Conservation (phyloP, 83 land plant species). For the Picea mariana region DNA sequence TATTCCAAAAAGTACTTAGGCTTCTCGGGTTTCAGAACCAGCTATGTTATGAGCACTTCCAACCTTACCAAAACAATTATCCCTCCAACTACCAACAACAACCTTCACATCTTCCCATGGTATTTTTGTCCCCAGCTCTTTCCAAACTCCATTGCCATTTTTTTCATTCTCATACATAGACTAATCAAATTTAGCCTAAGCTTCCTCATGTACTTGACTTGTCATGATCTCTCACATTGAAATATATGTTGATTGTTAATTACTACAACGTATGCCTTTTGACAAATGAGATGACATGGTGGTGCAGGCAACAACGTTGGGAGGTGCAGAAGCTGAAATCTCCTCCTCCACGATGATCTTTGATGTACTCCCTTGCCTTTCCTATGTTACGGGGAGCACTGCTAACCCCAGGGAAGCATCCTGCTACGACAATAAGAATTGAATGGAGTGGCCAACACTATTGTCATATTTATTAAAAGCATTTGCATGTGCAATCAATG, state of each 20-base stretch:
- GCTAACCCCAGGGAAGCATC: constrained; percentile 13
- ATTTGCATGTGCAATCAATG: too few species aligned
- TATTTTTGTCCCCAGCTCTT: too few species aligned
- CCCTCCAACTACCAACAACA: background rate
- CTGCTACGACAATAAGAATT: constrained; percentile 31
- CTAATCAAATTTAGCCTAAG: too few species aligned
- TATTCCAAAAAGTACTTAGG: constrained; percentile 31
- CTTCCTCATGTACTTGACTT: too few species aligned
- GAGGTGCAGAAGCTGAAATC: background rate
- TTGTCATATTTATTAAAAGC: background rate
- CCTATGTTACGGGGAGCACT: constrained; percentile 17
- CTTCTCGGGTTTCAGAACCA: constrained; percentile 21
- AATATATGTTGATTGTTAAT: too few species aligned
- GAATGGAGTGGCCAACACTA: constrained; percentile 22
- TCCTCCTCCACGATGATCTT: constrained; percentile 7
- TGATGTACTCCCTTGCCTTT: constrained; percentile 18
- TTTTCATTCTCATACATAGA: accelerated
- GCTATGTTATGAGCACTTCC: constrained; percentile 23
- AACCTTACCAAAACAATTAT: constrained; percentile 21
- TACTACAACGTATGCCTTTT: too few species aligned
- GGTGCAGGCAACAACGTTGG: background rate
- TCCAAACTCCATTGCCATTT: too few species aligned
- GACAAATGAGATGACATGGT: background rate
- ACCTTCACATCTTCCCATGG: too few species aligned
- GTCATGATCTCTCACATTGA: too few species aligned